Evolutionary conservation across 352 stramenopile species (phyloP), one percentile per base, ranked within the genome.

Genomic region (Thalassiosira gravida): DNA sequence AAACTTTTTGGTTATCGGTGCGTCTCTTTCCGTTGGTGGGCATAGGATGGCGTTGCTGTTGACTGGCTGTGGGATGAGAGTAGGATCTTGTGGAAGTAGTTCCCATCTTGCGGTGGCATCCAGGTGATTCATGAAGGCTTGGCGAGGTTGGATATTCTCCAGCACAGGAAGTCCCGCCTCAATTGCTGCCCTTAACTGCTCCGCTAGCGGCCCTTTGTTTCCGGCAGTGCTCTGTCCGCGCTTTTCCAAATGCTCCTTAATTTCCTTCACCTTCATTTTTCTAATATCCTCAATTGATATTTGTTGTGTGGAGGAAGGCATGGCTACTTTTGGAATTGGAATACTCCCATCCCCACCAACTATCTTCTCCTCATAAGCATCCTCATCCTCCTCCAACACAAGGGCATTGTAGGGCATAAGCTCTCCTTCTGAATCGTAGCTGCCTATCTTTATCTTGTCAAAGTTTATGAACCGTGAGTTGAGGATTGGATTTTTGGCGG

Each of bases 31-130:
- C 0, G 74, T 73, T 35, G 66, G 58, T 5, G 74, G 56, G 0
- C 66, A 52, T 1, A 77, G 58, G 32, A 2, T 50, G 13, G 16
- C 16, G 50, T 82, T 66, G 5, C 37, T 18, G 24, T 82, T 82
- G 22, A 35, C 16, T 0, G 66, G 67, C 37, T 77, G 13, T 6
- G 57, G 66, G n/a, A 77, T 35, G 27, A 57, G 74, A n/a, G n/a
- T 27, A 0, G 27, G 32, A 44, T 77, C 63, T 1, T 1, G 56
- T 9, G 5, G 49, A 5, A 77, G 50, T 13, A 67, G 29, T 30
- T 55, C 35, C 74, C 74, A 82, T 11, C 32, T 11, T 35, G 55
- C 56, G 16, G 29, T 67, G 22, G 55, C 30, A 35, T 77, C 74
- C 18, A 82, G 37, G 20, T 20, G 30, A 18, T 55, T 37, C 74